A percentile compares a stretch with the other conserved stretches of the same genome.
phyloP scores from a whole-genome alignment of 75 land plant species.

The Adiantum capillusveneris region DNA sequence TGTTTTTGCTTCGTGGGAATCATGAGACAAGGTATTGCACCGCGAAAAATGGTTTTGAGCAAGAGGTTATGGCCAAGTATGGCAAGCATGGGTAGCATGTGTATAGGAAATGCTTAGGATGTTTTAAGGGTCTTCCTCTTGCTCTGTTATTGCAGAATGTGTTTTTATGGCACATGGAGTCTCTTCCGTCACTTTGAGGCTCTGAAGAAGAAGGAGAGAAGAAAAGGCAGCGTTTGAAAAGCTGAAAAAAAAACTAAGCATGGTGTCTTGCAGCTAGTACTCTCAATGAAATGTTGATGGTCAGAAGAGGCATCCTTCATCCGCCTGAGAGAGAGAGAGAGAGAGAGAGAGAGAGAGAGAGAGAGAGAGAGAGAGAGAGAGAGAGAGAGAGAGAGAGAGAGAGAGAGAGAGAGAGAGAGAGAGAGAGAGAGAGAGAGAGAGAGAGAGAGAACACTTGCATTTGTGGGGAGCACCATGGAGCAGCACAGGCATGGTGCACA shows the following conservation, averaged over 20 bases:
- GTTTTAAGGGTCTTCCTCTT: constrained; percentile 96
- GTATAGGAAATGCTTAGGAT: constrained; percentile 76
- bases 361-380: too few species aligned
- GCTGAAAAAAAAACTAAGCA: constrained; percentile 16
- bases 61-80: constrained; percentile 84
- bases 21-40: constrained; percentile 97
- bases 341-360: too few species aligned
- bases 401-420: too few species aligned
- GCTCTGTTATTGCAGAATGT: constrained; percentile 75
- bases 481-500: too few species aligned
- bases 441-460: too few species aligned
- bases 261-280: constrained; percentile 43
- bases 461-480: too few species aligned
- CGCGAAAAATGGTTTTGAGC: constrained; percentile 83
- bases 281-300: constrained; percentile 60
- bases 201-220: constrained; percentile 2
- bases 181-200: constrained; percentile 56
- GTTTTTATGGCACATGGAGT: constrained; percentile 96
- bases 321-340: constrained; percentile 90
- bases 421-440: too few species aligned
- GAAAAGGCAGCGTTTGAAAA: constrained; percentile 34
- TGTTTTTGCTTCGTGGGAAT: constrained; percentile 84
- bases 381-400: too few species aligned
- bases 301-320: constrained; percentile 73
- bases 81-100: constrained; percentile 75